Base-by-base conservation (phyloP, 129 eudicot species). In the Tanacetum coccineum region DNA sequence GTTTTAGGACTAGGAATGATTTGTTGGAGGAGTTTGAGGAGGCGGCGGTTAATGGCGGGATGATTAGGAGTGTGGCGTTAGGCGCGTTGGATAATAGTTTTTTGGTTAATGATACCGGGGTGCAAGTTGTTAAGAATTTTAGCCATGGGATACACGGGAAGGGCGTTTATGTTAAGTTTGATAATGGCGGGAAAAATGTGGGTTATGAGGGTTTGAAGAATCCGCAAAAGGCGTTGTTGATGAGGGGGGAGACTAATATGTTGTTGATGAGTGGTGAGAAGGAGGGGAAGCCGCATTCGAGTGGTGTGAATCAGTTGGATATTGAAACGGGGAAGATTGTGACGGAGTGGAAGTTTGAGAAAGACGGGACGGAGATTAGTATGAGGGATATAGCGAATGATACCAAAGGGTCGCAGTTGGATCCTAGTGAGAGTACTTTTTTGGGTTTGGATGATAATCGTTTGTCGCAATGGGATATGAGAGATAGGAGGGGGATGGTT, bases 391-490 rank as follows among this genome's bases (percentile, higher is more conserved):
- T 91, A 1, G 78, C 98, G 6, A 91, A 81, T 67, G 98, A 88
- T 54, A 76, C 84, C 2, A 91, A 91, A 72, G 95, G 89, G 18
- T 82, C 96, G 0, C 96, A 91, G 60, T 76, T 91, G 82, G 95
- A 91, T 78, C 98, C 96, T 64, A 85, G 95, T 18, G 98, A 87
- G 66, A 77, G 91, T 0, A 91, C 98, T 3, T 91, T 91, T 73
- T 76, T 91, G 78, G 98, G 96, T 2, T 80, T 91, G 72, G 95
- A 91, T 73, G 96, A 91, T 71, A 88, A 85, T 45, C 73, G 84
- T 69, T 45, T 91, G 72, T 91, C 96, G 49, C 91, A 84, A 63
- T 91, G 98, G 98, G 98, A 87, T 85, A 91, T 88, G 98, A 82
- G 98, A 18, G 96, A 91, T 60, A 81, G 68, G 75, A 74, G 73